phyloP scores from a whole-genome alignment of 2,329 filamentous ascomycete species.

The Spiromastix sp. region DNA sequence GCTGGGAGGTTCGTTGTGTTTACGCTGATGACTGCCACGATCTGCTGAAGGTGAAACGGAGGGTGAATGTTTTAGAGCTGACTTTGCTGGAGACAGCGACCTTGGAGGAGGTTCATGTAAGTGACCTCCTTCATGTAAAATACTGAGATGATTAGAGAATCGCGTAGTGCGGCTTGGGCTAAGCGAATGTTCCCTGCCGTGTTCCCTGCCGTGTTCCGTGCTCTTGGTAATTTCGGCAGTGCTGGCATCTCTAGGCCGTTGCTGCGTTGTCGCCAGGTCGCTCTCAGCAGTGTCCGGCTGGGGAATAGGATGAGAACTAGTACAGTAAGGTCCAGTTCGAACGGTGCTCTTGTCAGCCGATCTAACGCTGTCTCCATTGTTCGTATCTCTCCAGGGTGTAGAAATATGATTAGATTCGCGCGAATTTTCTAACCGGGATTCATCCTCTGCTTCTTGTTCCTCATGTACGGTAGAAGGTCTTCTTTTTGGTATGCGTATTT shows the following conservation, averaged over 20 bases:
- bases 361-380: too few relatives aligned
- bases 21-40: constrained; percentile 15
- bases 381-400: too few relatives aligned
- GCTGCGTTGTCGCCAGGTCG: too few relatives aligned
- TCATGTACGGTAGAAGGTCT: constrained; percentile 10
- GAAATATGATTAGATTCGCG: too few relatives aligned
- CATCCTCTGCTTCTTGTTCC: constrained; percentile 8
- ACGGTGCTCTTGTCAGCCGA: too few relatives aligned
- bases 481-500: constrained; percentile 3
- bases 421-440: too few relatives aligned
- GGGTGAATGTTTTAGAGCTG: constrained; percentile 48
- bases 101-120: constrained; percentile 49
- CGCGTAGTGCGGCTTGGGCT: constrained; percentile 34
- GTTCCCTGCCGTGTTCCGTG: too few relatives aligned
- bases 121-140: constrained; percentile 36
- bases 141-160: constrained; percentile 43
- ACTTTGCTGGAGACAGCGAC: constrained; percentile 52
- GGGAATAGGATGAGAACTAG: too few relatives aligned
- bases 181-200: constrained; percentile 6
- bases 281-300: too few relatives aligned
- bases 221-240: too few relatives aligned
- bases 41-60: constrained; percentile 31
- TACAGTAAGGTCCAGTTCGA: too few relatives aligned
- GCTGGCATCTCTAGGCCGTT: too few relatives aligned
- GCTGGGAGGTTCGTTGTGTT: constrained; percentile 31